These are phyloP conservation scores for Zasmidium angulare DNA, from an alignment of 2,329 filamentous ascomycete species.

Conservation along the genomic window DNA sequence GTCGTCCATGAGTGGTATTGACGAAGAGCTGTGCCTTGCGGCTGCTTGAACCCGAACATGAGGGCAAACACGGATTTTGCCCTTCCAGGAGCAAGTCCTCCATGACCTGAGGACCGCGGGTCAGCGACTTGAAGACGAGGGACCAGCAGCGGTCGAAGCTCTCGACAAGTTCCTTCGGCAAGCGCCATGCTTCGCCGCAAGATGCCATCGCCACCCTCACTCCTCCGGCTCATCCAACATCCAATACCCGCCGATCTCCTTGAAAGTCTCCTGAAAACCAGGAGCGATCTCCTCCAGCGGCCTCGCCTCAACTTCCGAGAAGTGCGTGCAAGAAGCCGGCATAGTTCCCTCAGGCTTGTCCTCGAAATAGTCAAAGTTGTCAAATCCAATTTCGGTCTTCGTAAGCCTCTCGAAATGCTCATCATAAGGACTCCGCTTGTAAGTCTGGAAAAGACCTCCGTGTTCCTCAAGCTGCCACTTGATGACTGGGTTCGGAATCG, in stretches of 20 bases:
- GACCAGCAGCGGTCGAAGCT: too few relatives aligned
- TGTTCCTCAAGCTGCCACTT: constrained; percentile 20
- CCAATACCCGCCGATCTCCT: constrained; percentile 26
- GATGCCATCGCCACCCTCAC: background rate
- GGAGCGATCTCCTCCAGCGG: constrained; percentile 22
- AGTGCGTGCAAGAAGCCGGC: constrained; percentile 19
- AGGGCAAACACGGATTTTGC: too few relatives aligned
- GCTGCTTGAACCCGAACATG: too few relatives aligned
- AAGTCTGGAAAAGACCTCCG: constrained; percentile 29
- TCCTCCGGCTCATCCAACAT: constrained; percentile 9
- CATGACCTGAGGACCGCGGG: too few relatives aligned
- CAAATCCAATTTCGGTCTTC: constrained; percentile 5
- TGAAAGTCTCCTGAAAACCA: constrained; percentile 16
- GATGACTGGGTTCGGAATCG: constrained; percentile 22
- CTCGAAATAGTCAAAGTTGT: background rate
- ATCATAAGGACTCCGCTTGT: constrained; percentile 21
- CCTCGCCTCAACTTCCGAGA: constrained; percentile 13
- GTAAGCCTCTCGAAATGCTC: constrained; percentile 2
- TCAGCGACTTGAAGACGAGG: too few relatives aligned
- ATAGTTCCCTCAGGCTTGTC: constrained; percentile 7
- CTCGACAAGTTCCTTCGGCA: too few relatives aligned
- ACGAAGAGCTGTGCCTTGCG: too few relatives aligned
- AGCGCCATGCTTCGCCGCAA: too few relatives aligned
- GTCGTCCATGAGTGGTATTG: too few relatives aligned
- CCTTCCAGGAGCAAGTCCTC: too few relatives aligned